A percentile compares a stretch with the other conserved stretches of the same genome.
Evolutionary conservation across 805 yeast genomes (phyloP).

Genomic region (Clavispora fructus): DNA sequence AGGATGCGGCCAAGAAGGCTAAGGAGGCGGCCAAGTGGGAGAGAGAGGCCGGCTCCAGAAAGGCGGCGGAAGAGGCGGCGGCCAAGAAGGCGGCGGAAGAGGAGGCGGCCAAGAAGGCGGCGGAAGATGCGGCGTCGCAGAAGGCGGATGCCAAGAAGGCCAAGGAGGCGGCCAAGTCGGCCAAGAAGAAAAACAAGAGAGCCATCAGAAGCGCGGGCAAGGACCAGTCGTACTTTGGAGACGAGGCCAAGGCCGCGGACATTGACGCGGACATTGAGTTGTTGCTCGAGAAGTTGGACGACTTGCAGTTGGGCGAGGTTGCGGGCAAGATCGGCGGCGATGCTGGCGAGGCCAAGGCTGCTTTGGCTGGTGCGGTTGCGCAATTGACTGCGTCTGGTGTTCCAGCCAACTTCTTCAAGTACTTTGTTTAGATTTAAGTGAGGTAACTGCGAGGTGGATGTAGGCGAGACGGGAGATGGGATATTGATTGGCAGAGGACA

Average conservation of each 20-base stretch:
- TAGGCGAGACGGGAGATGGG: too few relatives aligned
- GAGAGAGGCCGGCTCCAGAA: conserved; percentile 94
- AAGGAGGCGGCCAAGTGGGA: conserved; percentile 97
- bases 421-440: conserved; percentile 27
- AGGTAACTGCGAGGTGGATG: too few relatives aligned
- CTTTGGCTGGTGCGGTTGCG: conserved; percentile 51
- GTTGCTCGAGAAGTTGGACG: conserved; percentile 76
- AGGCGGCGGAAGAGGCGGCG: conserved; percentile 90
- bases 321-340: conserved; percentile 60
- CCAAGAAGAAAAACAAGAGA: conserved; percentile 97
- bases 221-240: conserved; percentile 82
- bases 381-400: conserved; percentile 51
- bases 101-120: conserved; percentile 70
- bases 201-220: conserved; percentile 74
- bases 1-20: conserved; percentile 90
- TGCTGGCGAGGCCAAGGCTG: conserved; percentile 54
- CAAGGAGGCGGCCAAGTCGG: conserved; percentile 95
- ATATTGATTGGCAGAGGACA: too few relatives aligned
- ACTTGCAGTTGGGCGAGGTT: conserved; percentile 67
- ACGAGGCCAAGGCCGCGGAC: conserved; percentile 57
- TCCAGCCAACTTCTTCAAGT: conserved; percentile 48
- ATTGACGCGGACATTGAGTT: conserved; percentile 78
- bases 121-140: conserved; percentile 58
- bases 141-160: conserved; percentile 67
- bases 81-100: conserved; percentile 86